Evolutionary conservation across 352 stramenopile genomes (phyloP).

Genomic region (Peronospora destructor): DNA sequence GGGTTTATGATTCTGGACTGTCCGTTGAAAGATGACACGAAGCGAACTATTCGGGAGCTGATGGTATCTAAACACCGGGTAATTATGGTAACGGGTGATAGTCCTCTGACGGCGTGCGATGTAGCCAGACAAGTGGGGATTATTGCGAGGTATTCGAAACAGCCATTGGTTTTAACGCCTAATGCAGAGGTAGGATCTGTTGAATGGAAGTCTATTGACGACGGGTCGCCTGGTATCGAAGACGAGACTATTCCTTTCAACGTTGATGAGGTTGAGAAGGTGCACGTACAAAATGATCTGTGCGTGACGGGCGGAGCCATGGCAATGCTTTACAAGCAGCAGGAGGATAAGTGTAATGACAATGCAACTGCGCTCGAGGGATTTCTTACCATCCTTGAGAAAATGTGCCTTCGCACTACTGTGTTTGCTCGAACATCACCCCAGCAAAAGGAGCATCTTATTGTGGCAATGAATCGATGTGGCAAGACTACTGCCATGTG

Average conservation of each 20-base stretch:
- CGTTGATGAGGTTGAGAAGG: constrained; percentile 42
- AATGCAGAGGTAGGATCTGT: constrained; percentile 26
- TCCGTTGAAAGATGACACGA: constrained; percentile 95
- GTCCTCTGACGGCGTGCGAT: constrained; percentile 94
- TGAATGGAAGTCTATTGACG: constrained; percentile 80
- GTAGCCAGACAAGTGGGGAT: constrained; percentile 96
- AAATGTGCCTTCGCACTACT: constrained; percentile 59
- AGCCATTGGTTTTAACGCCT: constrained; percentile 65
- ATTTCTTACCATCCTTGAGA: constrained; percentile 64
- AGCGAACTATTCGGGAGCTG: constrained; percentile 90
- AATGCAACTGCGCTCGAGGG: constrained; percentile 39
- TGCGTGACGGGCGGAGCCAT: constrained; percentile 80
- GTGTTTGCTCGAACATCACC: constrained; percentile 97
- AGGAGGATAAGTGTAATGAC: constrained; percentile 18
- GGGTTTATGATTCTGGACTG: constrained; percentile 91
- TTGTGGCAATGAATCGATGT: constrained; percentile 90
- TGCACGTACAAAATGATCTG: constrained; percentile 77
- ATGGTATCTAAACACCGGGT: constrained; percentile 86
- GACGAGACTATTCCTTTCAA: constrained; percentile 52
- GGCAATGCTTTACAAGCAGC: constrained; percentile 25
- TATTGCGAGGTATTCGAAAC: constrained; percentile 81
- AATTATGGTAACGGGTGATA: constrained; percentile 98
- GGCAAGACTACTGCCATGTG: constrained; percentile 95
- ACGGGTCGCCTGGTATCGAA: constrained; percentile 90
- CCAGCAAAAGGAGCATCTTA: constrained; percentile 94